These are phyloP conservation scores for Umbelopsis vinacea DNA, from an alignment of 192 early-diverging fungal species.

Conservation along the genomic window DNA sequence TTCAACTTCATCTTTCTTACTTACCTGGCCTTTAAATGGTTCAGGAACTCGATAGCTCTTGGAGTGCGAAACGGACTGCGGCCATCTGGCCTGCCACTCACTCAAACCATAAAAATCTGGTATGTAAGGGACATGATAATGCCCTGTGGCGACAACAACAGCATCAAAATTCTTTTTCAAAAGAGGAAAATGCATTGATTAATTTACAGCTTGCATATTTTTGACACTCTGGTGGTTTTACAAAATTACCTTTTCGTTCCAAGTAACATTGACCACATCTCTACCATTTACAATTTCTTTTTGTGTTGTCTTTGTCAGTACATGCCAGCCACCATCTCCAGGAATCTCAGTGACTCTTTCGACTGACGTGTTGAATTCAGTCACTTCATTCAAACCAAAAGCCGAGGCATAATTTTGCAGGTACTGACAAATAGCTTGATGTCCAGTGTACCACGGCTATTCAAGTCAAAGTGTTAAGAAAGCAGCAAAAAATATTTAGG, in stretches of 20 bases:
- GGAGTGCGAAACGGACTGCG: conserved; percentile 18
- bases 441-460: conserved; percentile 16
- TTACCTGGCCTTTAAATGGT: conserved; percentile 26
- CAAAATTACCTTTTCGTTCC: conserved; percentile 12
- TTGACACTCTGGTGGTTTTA: background rate
- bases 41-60: conserved; percentile 28
- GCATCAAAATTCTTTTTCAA: conserved; percentile 40
- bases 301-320: conserved; percentile 12
- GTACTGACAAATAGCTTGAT: conserved; percentile 19
- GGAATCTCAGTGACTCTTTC: conserved; percentile 13
- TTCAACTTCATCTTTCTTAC: background rate
- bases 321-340: conserved; percentile 7
- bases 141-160: conserved; percentile 44
- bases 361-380: conserved; percentile 27
- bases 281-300: background rate
- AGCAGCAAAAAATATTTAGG: too few species aligned
- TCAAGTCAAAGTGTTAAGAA: background rate
- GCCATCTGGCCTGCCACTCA: conserved; percentile 20
- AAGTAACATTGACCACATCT: background rate
- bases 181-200: background rate
- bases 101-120: conserved; percentile 43
- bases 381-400: conserved; percentile 21
- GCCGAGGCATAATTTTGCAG: conserved; percentile 20
- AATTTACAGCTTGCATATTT: background rate
- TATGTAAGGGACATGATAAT: conserved; percentile 44